Evolutionary conservation across 257 asterid genomes (phyloP).

Genomic region (Solanum lycopersicoides): DNA sequence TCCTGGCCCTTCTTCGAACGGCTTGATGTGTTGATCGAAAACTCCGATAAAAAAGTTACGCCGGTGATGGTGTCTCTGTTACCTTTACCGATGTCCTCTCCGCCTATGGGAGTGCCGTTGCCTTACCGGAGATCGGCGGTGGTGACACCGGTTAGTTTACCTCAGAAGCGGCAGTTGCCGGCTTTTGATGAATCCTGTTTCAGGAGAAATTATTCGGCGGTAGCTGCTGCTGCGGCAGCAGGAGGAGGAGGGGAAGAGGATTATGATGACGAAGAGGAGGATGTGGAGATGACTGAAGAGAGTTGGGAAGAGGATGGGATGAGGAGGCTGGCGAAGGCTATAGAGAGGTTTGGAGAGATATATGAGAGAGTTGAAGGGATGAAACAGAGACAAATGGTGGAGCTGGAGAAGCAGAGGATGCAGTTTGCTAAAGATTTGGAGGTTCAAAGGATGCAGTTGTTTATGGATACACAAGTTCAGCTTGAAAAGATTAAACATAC

Average conservation of each 20-base stretch:
- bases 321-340: constrained; percentile 58
- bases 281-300: constrained; percentile 26
- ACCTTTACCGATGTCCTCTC: neutral
- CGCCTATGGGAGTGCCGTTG: constrained; percentile 16
- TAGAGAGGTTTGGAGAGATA: constrained; percentile 63
- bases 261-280: constrained; percentile 26
- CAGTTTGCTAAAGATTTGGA: constrained; percentile 78
- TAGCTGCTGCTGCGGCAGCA: constrained; percentile 42
- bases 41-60: constrained; percentile 13
- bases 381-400: constrained; percentile 83
- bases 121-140: constrained; percentile 19
- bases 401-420: constrained; percentile 85
- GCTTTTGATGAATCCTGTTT: constrained; percentile 32
- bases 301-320: constrained; percentile 43
- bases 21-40: constrained; percentile 44
- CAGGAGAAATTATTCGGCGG: constrained; percentile 56
- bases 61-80: neutral
- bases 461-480: constrained; percentile 67
- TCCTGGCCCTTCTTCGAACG: constrained; percentile 61
- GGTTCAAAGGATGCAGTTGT: constrained; percentile 75
- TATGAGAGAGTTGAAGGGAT: constrained; percentile 68
- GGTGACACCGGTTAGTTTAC: constrained; percentile 33
- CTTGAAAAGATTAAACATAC: constrained; percentile 50
- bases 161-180: constrained; percentile 52
- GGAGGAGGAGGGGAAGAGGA: constrained; percentile 35